These are phyloP conservation scores for Leucocoprinus birnbaumii DNA, from an alignment of 768 basidiomycete genomes.

Conservation along the genomic window DNA sequence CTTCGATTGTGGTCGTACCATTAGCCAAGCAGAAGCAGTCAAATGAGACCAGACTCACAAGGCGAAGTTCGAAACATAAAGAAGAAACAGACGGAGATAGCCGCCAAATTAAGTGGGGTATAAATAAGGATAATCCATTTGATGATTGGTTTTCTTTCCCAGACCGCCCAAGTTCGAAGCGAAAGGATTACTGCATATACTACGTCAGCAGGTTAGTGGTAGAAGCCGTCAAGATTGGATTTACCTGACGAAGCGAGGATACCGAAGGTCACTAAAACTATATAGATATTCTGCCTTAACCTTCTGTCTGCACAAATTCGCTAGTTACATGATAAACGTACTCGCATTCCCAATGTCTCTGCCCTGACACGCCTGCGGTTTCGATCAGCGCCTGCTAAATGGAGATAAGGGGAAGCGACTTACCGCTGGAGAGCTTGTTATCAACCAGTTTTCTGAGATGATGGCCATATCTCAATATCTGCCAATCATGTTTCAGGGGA, in stretches of 20 bases:
- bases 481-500: not conserved
- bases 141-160: not conserved
- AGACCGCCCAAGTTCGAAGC: slow-evolving; percentile 8
- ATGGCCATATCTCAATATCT: not conserved
- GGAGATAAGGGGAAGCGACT: not conserved
- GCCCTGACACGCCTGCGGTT: not conserved
- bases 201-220: not conserved
- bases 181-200: not conserved
- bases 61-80: not conserved
- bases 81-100: not conserved
- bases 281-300: too few relatives aligned
- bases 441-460: not conserved
- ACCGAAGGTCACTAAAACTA: too few relatives aligned
- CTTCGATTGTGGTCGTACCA: too few relatives aligned
- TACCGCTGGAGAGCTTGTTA: not conserved
- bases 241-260: too few relatives aligned
- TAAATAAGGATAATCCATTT: not conserved
- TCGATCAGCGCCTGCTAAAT: not conserved
- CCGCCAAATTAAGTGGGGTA: not conserved
- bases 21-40: too few relatives aligned
- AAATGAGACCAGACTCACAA: too few relatives aligned
- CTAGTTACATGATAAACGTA: not conserved
- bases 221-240: too few relatives aligned
- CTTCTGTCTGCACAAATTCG: too few relatives aligned
- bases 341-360: slow-evolving; percentile 4